Evolutionary conservation across 768 basidiomycete species (phyloP).

Genomic region (Calvatia gigantea): DNA sequence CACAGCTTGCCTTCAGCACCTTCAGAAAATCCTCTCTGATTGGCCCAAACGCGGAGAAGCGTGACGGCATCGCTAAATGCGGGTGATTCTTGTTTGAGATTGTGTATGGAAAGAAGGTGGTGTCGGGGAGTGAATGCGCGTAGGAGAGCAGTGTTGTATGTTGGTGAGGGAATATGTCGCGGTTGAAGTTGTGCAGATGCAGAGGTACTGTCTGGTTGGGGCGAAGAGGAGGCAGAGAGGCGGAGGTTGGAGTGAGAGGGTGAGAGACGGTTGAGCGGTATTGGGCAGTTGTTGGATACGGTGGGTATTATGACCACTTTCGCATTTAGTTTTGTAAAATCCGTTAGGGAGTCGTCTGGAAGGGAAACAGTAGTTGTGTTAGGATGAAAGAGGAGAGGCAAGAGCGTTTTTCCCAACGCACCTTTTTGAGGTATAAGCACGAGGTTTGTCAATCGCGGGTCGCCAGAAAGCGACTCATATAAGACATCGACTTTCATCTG

Average conservation of each 20-base stretch:
- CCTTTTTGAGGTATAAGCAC: conserved; percentile 57
- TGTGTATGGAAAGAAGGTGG: conserved; percentile 52
- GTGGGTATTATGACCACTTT: conserved; percentile 75
- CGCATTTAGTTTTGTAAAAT: conserved; percentile 67
- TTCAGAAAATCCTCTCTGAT: conserved; percentile 74
- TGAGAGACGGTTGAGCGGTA: conserved; percentile 64
- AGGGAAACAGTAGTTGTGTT: conserved; percentile 3
- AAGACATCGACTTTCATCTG: conserved; percentile 53
- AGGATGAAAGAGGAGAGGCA: conserved; percentile 24
- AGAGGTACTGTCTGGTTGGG: conserved; percentile 14
- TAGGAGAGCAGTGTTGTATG: conserved; percentile 78
- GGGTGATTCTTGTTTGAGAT: conserved; percentile 50
- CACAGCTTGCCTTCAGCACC: conserved; percentile 42
- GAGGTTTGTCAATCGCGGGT: conserved; percentile 65
- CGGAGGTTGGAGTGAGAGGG: conserved; percentile 67
- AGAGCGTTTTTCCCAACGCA: conserved; percentile 24
- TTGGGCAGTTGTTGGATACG: conserved; percentile 55
- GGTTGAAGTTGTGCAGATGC: conserved; percentile 16
- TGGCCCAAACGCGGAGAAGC: conserved; percentile 87
- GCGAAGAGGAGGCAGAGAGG: conserved; percentile 17
- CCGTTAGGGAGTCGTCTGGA: conserved; percentile 46
- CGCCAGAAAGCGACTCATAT: conserved; percentile 55
- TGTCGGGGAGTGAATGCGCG: conserved; percentile 42
- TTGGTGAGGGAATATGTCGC: conserved; percentile 53
- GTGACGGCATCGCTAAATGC: conserved; percentile 73